Evolutionary conservation across 441 rosid species (phyloP).

Genomic region (Brassica balearica): DNA sequence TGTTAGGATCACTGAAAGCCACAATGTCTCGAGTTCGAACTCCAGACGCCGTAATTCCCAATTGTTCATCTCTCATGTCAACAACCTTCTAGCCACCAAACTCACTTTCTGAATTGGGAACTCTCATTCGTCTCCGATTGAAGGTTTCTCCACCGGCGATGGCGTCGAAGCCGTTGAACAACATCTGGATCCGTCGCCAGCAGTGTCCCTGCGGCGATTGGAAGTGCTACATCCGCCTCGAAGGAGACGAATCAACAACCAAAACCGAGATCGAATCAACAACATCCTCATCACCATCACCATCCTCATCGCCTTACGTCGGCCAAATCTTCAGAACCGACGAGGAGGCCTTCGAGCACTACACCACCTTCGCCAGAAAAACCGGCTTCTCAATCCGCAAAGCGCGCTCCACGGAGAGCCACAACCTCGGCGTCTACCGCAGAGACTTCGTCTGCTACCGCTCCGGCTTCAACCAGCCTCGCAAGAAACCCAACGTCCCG

Average conservation of each 20-base stretch:
- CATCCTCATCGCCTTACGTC: slow-evolving; percentile 53
- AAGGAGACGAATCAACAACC: slow-evolving; percentile 60
- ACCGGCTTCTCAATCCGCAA: slow-evolving; percentile 87
- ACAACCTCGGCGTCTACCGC: slow-evolving; percentile 79
- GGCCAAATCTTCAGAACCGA: slow-evolving; percentile 84
- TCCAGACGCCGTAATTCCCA: no score
- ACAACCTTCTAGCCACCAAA: no score
- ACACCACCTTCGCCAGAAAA: slow-evolving; percentile 81
- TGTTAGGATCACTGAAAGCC: no score
- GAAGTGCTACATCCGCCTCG: slow-evolving; percentile 77
- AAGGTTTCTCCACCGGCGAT: slow-evolving; percentile 7
- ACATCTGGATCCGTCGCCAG: slow-evolving; percentile 82
- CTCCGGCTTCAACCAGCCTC: slow-evolving; percentile 85
- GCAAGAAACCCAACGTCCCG: slow-evolving; percentile 85
- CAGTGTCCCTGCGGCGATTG: slow-evolving; percentile 97
- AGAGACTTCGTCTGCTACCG: slow-evolving; percentile 95
- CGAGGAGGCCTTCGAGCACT: slow-evolving; percentile 85
- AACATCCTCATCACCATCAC: slow-evolving; percentile 35
- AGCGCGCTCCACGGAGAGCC: slow-evolving; percentile 90
- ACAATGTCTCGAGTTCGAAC: no score
- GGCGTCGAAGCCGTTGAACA: slow-evolving; percentile 63
- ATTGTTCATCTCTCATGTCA: no score
- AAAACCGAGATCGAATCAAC: slow-evolving; percentile 62
- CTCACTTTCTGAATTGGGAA: no score
- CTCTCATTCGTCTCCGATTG: not conserved